Percentiles rank a stretch among this genome's conserved stretches.
Conservation (phyloP, 768 basidiomycete genomes). For the Gloeophyllum trabeum region DNA sequence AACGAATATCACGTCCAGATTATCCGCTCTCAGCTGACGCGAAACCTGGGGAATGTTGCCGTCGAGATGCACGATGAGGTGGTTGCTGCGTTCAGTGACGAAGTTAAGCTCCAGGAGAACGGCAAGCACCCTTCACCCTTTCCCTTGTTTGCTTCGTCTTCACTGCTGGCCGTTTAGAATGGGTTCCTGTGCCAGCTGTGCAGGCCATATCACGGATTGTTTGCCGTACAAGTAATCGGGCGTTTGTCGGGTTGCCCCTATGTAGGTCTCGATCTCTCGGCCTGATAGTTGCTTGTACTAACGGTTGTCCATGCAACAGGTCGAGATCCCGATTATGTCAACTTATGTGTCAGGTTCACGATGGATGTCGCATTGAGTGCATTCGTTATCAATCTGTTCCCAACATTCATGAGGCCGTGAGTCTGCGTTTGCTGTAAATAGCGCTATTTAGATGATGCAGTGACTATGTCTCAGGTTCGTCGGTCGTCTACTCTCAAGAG, state of each 20-base stretch:
- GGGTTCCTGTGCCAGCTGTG: slow-evolving; percentile 21
- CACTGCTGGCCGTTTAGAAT: too few species aligned
- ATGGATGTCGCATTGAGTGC: slow-evolving; percentile 21
- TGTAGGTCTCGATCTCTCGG: slow-evolving; percentile 20
- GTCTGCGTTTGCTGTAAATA: slow-evolving; percentile 13
- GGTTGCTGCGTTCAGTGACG: slow-evolving; percentile 22
- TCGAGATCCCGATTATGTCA: slow-evolving; percentile 24
- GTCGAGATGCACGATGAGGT: slow-evolving; percentile 31
- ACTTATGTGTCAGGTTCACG: slow-evolving; percentile 19
- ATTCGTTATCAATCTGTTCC: slow-evolving; percentile 24
- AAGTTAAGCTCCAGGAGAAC: slow-evolving; percentile 13
- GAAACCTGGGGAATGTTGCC: slow-evolving; percentile 24
- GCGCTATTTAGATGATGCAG: too few species aligned
- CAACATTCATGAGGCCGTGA: slow-evolving; percentile 33
- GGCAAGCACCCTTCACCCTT: not conserved
- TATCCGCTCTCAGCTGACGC: slow-evolving; percentile 14
- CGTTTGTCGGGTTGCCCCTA: slow-evolving; percentile 36
- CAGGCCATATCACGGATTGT: slow-evolving; percentile 21
- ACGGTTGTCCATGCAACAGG: slow-evolving; percentile 16
- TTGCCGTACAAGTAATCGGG: slow-evolving; percentile 29
- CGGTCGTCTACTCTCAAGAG: slow-evolving; percentile 8
- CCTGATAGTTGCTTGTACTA: not conserved
- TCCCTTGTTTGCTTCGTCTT: too few species aligned
- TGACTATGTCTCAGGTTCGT: slow-evolving; percentile 12
- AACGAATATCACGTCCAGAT: slow-evolving; percentile 16